These are phyloP conservation scores for Collybiopsis confluens DNA, from an alignment of 768 basidiomycete species.

Conservation along the genomic window DNA sequence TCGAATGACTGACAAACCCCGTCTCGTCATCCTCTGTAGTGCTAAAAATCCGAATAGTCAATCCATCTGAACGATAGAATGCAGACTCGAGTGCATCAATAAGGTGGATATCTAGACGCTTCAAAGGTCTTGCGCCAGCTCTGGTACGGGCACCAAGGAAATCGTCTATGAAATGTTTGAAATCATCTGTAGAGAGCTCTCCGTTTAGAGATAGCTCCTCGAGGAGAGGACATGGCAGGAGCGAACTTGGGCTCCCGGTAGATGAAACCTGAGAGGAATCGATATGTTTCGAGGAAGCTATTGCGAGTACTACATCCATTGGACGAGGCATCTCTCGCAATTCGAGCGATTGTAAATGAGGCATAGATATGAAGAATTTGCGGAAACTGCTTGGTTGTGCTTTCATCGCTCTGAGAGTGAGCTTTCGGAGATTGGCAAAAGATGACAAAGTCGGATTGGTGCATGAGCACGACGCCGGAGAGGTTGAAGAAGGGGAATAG, in stretches of 20 bases:
- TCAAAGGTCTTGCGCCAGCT: neutral
- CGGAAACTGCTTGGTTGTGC: neutral
- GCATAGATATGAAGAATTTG: neutral
- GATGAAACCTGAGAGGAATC: neutral
- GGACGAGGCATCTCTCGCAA: neutral
- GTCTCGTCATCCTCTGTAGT: conserved; percentile 16
- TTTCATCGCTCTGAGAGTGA: neutral
- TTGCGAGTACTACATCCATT: neutral
- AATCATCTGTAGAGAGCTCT: neutral
- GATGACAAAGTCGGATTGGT: neutral
- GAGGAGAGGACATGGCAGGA: neutral
- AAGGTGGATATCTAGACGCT: neutral
- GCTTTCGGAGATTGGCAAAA: neutral
- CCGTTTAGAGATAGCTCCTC: neutral
- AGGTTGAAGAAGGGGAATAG: too few relatives aligned
- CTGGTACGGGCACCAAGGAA: neutral
- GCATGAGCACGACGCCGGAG: neutral
- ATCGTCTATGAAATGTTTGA: neutral
- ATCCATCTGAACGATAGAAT: conserved; percentile 20
- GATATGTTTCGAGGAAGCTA: neutral
- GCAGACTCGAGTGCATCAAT: neutral
- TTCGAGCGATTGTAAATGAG: conserved; percentile 2
- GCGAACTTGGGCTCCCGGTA: neutral
- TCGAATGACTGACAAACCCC: conserved; percentile 17
- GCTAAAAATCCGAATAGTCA: conserved; percentile 20